Evolutionary conservation across 2,329 filamentous ascomycete genomes (phyloP).

Genomic region (Diplodia scrobiculata): DNA sequence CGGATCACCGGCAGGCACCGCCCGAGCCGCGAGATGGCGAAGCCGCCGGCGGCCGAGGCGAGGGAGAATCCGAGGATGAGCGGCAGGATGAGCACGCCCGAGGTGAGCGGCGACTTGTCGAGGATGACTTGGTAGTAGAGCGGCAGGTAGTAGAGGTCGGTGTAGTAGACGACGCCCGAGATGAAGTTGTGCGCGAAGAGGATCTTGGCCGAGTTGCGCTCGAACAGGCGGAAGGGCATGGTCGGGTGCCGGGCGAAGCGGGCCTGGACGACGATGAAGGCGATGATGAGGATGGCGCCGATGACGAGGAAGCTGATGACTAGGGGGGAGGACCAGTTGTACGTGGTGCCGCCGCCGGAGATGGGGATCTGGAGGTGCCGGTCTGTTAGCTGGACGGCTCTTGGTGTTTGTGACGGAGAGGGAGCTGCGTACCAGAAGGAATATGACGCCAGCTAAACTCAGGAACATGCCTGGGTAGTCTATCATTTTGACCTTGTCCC

Average conservation of each 20-base stretch:
- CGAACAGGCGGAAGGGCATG: conserved; percentile 66
- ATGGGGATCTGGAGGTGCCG: conserved; percentile 56
- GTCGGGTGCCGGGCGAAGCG: conserved; percentile 48
- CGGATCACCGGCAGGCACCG: conserved; percentile 54
- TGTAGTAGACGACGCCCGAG: conserved; percentile 63
- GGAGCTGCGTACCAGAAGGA: conserved; percentile 35
- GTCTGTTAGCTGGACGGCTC: conserved; percentile 31
- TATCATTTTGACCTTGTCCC: conserved; percentile 23
- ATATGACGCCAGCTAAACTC: conserved; percentile 38
- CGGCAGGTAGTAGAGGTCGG: conserved; percentile 62
- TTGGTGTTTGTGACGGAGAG: conserved; percentile 46
- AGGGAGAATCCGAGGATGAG: conserved; percentile 54
- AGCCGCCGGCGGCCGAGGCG: conserved; percentile 55
- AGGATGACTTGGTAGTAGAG: conserved; percentile 64
- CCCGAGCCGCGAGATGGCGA: conserved; percentile 56
- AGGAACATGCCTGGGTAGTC: conserved; percentile 30
- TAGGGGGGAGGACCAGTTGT: conserved; percentile 59
- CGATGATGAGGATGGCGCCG: conserved; percentile 52
- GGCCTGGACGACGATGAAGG: conserved; percentile 60
- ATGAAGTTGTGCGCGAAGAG: conserved; percentile 63
- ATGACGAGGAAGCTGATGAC: conserved; percentile 62
- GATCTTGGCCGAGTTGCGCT: conserved; percentile 55
- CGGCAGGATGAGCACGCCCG: conserved; percentile 56
- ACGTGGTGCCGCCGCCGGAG: conserved; percentile 63
- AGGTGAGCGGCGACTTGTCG: conserved; percentile 49